Base-by-base conservation (phyloP, 2,329 filamentous ascomycete genomes). In the Dryadomyces quercus-mongolicae region DNA sequence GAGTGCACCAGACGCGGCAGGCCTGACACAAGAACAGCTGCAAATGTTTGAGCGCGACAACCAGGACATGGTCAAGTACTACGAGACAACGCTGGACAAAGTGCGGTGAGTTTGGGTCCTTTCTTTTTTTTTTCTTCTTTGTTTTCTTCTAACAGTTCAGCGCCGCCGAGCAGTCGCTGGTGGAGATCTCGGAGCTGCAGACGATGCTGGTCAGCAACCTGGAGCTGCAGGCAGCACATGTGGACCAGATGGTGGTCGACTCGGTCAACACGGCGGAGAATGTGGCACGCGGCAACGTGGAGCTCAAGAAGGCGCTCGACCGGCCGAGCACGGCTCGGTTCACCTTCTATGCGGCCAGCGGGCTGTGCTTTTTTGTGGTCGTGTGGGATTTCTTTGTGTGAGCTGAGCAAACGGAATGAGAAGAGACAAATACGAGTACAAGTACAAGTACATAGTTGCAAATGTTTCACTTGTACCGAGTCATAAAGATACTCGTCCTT, bases 31-130 rank as follows among this genome's bases (percentile, higher is more conserved):
- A 21, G 90, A 96, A 65, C 92, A 97, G 68, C 73, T 93, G 52
- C 92, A 96, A 67, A 80, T 95, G 65, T 97, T 98, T 71, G 91
- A 92, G 61, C 81, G 89, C 69, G 91, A 94, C 65, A 96, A 97
- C 65, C 84, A 90, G 68, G 84, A 88, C 59, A 90, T 98, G 84
- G 76, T 97, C 62, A 87, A 86, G 68, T 88, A 95, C 69, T 95
- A 94, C 68, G 89, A 96, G 68, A 89, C 86, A 70, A 90, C 88
- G n/a, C 73, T 97, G 66, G 86, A 91, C 68, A 93, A 97, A 77
- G 89, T 97, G 60, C 87, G 86, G 88, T 94, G 79, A 54, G 86
- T 77, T 18, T n/a, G 42, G 16, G 40, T 12, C 18, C 42, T n/a
- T 18, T 16, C 42, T 9, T 7, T 5, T 3, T n/a, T 9, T 9